Evolutionary conservation across 148 eudicot genomes (phyloP).

Genomic region (Euryodendron excelsum): DNA sequence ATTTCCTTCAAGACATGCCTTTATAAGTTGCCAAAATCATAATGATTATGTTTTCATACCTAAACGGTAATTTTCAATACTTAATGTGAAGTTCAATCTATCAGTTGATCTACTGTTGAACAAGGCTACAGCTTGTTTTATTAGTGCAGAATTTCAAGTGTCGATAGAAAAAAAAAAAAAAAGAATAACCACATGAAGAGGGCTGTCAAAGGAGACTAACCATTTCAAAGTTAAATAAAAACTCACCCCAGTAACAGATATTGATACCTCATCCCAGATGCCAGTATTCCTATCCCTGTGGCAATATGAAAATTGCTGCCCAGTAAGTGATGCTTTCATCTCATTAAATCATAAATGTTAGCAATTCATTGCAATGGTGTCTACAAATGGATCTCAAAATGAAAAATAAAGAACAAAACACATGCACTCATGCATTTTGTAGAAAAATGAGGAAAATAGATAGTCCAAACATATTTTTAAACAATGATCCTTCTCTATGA

Average conservation of each 20-base stretch:
- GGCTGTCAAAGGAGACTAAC: slow-evolving; percentile 1
- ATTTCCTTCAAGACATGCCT: no score
- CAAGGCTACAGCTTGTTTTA: no score
- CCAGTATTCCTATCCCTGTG: slow-evolving; percentile 99
- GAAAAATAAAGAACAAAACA: neutral
- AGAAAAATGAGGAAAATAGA: neutral
- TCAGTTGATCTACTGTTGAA: no score
- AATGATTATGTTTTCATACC: no score
- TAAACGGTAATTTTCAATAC: no score
- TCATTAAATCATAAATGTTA: neutral
- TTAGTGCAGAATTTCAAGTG: neutral
- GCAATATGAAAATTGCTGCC: neutral
- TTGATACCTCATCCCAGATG: slow-evolving; percentile 98
- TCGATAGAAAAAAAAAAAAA: neutral
- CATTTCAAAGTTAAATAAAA: slow-evolving; percentile 10
- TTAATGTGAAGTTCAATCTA: no score
- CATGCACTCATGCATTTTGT: neutral
- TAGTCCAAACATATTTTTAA: neutral
- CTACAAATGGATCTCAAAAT: neutral
- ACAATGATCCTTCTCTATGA: neutral
- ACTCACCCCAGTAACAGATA: slow-evolving; percentile 86
- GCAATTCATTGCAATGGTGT: no score
- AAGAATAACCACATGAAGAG: neutral
- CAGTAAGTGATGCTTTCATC: slow-evolving; percentile 5
- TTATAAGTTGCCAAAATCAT: no score